Percentiles rank a stretch among this genome's conserved stretches.
phyloP scores from a whole-genome alignment of 2,329 filamentous ascomycete genomes.

The Penicillium freii region DNA sequence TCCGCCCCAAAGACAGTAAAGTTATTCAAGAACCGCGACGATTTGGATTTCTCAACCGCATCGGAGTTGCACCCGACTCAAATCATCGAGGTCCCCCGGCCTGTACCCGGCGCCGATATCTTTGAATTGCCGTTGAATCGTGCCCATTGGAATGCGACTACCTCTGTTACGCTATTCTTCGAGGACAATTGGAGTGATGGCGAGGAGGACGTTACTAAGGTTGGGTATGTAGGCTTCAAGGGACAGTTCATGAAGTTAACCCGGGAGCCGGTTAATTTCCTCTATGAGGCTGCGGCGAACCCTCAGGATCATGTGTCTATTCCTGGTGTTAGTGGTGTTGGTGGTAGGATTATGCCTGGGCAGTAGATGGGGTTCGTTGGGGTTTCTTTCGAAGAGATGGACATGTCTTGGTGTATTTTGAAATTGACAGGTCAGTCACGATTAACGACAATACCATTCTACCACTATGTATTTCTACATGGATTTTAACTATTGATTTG shows the following conservation, averaged over 20 bases:
- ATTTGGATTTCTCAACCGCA: slow-evolving; percentile 79
- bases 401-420: not conserved
- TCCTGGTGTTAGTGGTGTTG: slow-evolving; percentile 42
- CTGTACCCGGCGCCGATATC: slow-evolving; percentile 58
- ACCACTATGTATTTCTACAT: not conserved
- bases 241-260: slow-evolving; percentile 90
- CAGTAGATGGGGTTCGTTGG: slow-evolving; percentile 29
- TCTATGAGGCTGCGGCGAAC: slow-evolving; percentile 93
- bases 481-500: not conserved
- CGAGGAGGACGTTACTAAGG: slow-evolving; percentile 73
- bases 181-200: slow-evolving; percentile 83
- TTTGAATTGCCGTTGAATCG: slow-evolving; percentile 86
- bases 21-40: slow-evolving; percentile 80
- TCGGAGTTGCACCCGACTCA: slow-evolving; percentile 70
- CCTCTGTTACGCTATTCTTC: slow-evolving; percentile 79
- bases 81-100: slow-evolving; percentile 72
- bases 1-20: slow-evolving; percentile 79
- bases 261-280: slow-evolving; percentile 75
- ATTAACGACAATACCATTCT: slow-evolving; percentile 6
- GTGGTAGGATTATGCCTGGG: slow-evolving; percentile 43
- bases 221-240: slow-evolving; percentile 87
- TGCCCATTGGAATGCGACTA: slow-evolving; percentile 84
- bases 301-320: slow-evolving; percentile 72
- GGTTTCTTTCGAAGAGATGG: not conserved
- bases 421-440: not conserved